Percentiles rank a stretch among this genome's conserved stretches.
phyloP scores from a whole-genome alignment of 2,329 filamentous ascomycete species.

The Diplodia seriata region DNA sequence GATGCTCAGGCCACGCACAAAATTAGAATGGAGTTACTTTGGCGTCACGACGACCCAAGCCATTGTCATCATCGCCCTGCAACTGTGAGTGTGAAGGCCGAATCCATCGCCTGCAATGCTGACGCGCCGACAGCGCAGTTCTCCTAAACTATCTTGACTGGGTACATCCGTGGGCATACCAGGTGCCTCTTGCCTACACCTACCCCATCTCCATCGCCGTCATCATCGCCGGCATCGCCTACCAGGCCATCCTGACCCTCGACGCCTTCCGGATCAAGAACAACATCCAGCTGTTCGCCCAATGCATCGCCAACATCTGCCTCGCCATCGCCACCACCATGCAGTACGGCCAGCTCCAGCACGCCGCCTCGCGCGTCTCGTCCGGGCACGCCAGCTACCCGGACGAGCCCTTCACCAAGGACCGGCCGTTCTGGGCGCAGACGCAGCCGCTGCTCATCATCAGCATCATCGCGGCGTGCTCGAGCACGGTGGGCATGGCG shows the following conservation, averaged over 20 bases:
- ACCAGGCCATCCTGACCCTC: constrained; percentile 37
- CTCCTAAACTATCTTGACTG: constrained; percentile 13
- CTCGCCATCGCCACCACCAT: constrained; percentile 36
- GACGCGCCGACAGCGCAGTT: neutral
- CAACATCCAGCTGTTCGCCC: constrained; percentile 38
- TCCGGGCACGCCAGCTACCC: neutral
- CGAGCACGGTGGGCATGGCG: constrained; percentile 29
- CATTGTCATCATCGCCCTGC: neutral
- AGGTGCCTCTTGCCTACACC: constrained; percentile 18
- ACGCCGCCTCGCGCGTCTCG: neutral
- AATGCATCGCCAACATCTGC: constrained; percentile 37
- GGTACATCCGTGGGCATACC: neutral
- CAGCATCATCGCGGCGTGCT: constrained; percentile 19
- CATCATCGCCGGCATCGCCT: constrained; percentile 36
- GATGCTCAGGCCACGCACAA: constrained; percentile 11
- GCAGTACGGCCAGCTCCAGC: constrained; percentile 35
- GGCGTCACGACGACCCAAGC: neutral
- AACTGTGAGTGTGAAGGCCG: neutral
- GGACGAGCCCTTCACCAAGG: constrained; percentile 35
- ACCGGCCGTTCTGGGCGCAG: constrained; percentile 33
- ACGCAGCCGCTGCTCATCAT: constrained; percentile 25
- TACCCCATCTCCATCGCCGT: constrained; percentile 6
- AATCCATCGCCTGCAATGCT: too few species aligned
- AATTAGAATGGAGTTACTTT: constrained; percentile 1
- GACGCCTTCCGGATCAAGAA: constrained; percentile 40